phyloP scores from a whole-genome alignment of 306 rosid genomes.

The Pueraria montana region DNA sequence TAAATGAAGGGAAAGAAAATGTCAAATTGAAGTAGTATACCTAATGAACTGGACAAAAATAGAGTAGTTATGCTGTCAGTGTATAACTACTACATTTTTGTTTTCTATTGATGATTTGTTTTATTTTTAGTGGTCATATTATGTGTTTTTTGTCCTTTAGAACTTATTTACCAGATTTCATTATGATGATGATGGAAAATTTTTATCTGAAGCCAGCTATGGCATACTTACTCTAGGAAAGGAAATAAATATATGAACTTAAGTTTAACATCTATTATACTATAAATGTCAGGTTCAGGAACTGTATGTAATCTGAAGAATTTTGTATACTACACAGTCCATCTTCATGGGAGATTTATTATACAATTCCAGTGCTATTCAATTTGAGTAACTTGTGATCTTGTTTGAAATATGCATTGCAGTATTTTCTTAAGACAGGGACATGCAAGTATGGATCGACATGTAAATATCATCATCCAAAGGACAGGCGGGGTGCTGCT shows the following conservation, averaged over 20 bases:
- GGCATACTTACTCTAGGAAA: not conserved
- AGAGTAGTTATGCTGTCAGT: conserved; percentile 21
- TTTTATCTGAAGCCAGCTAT: conserved; percentile 22
- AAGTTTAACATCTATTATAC: not conserved
- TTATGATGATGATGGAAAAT: conserved; percentile 4
- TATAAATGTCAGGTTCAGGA: conserved; percentile 27
- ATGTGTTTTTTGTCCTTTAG: conserved; percentile 33
- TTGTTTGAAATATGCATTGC: conserved; percentile 52
- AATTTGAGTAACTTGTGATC: conserved; percentile 34
- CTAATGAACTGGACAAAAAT: conserved; percentile 17
- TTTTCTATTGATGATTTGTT: conserved; percentile 38
- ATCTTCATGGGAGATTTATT: conserved; percentile 31
- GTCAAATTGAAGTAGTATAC: conserved; percentile 15
- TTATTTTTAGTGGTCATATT: conserved; percentile 12
- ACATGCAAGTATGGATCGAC: conserved; percentile 97
- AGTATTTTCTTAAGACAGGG: conserved; percentile 98
- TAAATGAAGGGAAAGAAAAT: conserved; percentile 24
- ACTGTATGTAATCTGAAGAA: conserved; percentile 10
- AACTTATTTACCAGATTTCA: conserved; percentile 26
- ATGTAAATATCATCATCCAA: conserved; percentile 96
- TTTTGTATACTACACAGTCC: conserved; percentile 12
- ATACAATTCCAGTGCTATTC: not conserved
- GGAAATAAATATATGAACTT: conserved; percentile 20
- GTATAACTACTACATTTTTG: conserved; percentile 23
- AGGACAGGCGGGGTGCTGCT: conserved; percentile 95